These are phyloP conservation scores for Trichosporon sp. DNA, from an alignment of 1,284 basidiomycete genomes.

Conservation along the genomic window DNA sequence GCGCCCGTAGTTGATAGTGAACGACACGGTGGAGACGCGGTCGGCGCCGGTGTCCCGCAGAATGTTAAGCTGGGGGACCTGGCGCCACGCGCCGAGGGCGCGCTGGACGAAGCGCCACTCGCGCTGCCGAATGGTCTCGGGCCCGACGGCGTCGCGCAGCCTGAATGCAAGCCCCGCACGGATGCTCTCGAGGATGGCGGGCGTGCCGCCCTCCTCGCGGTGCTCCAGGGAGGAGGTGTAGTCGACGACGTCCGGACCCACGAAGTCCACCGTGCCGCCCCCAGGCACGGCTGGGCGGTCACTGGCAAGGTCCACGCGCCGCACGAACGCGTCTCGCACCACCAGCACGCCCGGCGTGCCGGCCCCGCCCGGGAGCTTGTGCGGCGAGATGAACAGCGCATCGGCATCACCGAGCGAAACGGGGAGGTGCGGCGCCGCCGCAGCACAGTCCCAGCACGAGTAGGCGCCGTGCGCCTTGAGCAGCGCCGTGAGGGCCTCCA, in stretches of 20 bases:
- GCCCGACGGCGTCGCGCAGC: conserved; percentile 1
- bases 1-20: not conserved
- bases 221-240: not conserved
- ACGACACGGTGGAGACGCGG: conserved; percentile 6
- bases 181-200: conserved; percentile 14
- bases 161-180: conserved; percentile 12
- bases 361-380: conserved; percentile 14
- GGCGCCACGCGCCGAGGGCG: conserved; percentile 3
- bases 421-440: conserved; percentile 1
- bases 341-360: conserved; percentile 16
- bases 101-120: conserved; percentile 6
- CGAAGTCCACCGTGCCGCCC: conserved; percentile 14
- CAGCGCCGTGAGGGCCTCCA: conserved; percentile 1
- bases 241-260: not conserved
- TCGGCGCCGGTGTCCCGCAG: conserved; percentile 1
- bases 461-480: conserved; percentile 6
- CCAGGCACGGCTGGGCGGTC: conserved; percentile 8
- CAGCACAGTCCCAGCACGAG: conserved; percentile 13
- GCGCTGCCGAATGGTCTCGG: not conserved
- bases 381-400: conserved; percentile 17
- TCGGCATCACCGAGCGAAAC: conserved; percentile 10
- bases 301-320: not conserved
- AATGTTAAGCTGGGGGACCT: not conserved
- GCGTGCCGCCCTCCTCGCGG: conserved; percentile 18
- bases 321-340: not conserved